Percentiles rank a stretch among this genome's conserved stretches.
These are phyloP conservation scores for Lophium mytilinum DNA, from an alignment of 495 filamentous ascomycete species.

Conservation along the genomic window DNA sequence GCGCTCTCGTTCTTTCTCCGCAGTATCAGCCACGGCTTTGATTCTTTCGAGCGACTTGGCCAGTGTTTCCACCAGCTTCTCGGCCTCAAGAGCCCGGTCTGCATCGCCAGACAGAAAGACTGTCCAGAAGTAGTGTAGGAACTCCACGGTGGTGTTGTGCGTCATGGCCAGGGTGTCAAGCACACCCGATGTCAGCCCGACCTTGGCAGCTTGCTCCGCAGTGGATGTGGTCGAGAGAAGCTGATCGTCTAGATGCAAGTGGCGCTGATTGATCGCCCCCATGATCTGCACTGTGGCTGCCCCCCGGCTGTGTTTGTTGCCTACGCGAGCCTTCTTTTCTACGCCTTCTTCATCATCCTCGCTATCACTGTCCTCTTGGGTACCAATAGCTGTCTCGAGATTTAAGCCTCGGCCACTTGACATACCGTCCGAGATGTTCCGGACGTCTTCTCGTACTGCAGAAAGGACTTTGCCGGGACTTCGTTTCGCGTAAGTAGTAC, in stretches of 20 bases:
- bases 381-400: constrained; percentile 50
- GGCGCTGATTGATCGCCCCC: constrained; percentile 46
- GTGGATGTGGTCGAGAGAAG: constrained; percentile 14
- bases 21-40: constrained; percentile 67
- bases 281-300: constrained; percentile 52
- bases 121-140: constrained; percentile 92
- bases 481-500: constrained; percentile 19
- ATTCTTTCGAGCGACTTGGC: constrained; percentile 69
- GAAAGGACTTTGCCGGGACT: constrained; percentile 55
- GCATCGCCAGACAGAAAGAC: constrained; percentile 79
- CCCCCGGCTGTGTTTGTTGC: constrained; percentile 47
- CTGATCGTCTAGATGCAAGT: constrained; percentile 44
- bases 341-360: constrained; percentile 47
- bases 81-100: constrained; percentile 64
- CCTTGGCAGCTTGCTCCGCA: constrained; percentile 39
- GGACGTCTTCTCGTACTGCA: constrained; percentile 54
- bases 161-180: constrained; percentile 73
- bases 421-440: constrained; percentile 22
- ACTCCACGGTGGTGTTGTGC: constrained; percentile 87
- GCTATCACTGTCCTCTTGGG: constrained; percentile 58
- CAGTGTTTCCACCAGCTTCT: constrained; percentile 69
- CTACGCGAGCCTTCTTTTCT: constrained; percentile 44
- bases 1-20: constrained; percentile 60
- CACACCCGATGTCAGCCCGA: constrained; percentile 54
- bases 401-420: constrained; percentile 43